These are phyloP conservation scores for Teratosphaeria zuluensis DNA, from an alignment of 2,329 filamentous ascomycete species.

Conservation along the genomic window DNA sequence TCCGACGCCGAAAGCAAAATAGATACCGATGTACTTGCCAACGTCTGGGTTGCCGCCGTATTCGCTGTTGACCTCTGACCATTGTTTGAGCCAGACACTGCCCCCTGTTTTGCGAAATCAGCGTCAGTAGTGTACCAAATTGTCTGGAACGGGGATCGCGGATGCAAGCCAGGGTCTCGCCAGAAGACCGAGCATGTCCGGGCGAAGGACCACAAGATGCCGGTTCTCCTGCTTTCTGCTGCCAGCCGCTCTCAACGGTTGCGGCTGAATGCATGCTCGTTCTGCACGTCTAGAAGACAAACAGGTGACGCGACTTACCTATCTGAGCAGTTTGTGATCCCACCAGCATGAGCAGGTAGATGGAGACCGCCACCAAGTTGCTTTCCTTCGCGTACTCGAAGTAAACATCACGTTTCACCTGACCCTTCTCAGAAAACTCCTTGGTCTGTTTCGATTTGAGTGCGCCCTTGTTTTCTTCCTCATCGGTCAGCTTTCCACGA, in stretches of 20 bases:
- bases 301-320: slow-evolving; percentile 39
- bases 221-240: not conserved
- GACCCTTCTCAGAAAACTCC: slow-evolving; percentile 85
- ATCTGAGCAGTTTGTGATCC: slow-evolving; percentile 75
- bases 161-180: not conserved
- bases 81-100: slow-evolving; percentile 87
- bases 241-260: not conserved
- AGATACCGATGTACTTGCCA: slow-evolving; percentile 87
- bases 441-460: slow-evolving; percentile 74
- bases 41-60: slow-evolving; percentile 62
- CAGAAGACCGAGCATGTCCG: slow-evolving; percentile 15
- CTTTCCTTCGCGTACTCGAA: slow-evolving; percentile 89
- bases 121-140: slow-evolving; percentile 12
- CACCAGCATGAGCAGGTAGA: slow-evolving; percentile 71
- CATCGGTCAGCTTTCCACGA: slow-evolving; percentile 73
- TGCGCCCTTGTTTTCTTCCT: slow-evolving; percentile 50
- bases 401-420: slow-evolving; percentile 97
- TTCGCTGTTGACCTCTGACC: slow-evolving; percentile 70
- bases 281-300: not conserved
- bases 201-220: not conserved
- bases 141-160: not conserved
- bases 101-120: slow-evolving; percentile 44
- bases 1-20: slow-evolving; percentile 89
- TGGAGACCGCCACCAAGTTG: slow-evolving; percentile 70
- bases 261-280: not conserved